A percentile compares a stretch with the other conserved stretches of the same genome.
phyloP scores from a whole-genome alignment of 345 rosid species.

The Salix dunnii region DNA sequence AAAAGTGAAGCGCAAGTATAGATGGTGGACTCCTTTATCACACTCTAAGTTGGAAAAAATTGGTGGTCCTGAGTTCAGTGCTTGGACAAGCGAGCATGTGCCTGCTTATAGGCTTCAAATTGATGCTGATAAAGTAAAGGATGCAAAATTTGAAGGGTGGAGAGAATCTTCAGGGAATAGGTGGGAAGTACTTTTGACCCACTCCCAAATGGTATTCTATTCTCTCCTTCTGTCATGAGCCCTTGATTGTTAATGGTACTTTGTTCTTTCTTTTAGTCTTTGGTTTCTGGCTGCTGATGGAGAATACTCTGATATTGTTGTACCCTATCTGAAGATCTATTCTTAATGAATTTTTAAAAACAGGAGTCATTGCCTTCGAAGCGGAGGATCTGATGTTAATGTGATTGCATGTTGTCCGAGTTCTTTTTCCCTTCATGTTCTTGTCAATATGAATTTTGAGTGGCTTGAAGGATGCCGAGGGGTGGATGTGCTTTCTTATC shows the following conservation, averaged over 20 bases:
- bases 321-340: not conserved
- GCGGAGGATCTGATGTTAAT: not conserved
- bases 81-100: constrained; percentile 66
- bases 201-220: constrained; percentile 79
- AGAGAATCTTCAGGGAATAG: constrained; percentile 44
- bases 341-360: not conserved
- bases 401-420: not conserved
- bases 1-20: constrained; percentile 30
- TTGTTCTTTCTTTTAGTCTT: not conserved
- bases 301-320: not conserved
- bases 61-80: constrained; percentile 71
- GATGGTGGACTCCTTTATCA: constrained; percentile 56
- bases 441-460: not conserved
- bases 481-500: not conserved
- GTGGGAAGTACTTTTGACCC: constrained; percentile 84
- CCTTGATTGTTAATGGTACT: not conserved
- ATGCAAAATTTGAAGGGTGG: constrained; percentile 81
- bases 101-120: constrained; percentile 69
- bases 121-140: constrained; percentile 43
- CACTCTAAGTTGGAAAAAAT: constrained; percentile 54
- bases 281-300: not conserved
- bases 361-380: not conserved
- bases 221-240: constrained; percentile 15
- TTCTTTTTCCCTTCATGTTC: not conserved
- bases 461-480: not conserved